Conservation (phyloP, 257 asterid genomes). For the Solanum pennellii region DNA sequence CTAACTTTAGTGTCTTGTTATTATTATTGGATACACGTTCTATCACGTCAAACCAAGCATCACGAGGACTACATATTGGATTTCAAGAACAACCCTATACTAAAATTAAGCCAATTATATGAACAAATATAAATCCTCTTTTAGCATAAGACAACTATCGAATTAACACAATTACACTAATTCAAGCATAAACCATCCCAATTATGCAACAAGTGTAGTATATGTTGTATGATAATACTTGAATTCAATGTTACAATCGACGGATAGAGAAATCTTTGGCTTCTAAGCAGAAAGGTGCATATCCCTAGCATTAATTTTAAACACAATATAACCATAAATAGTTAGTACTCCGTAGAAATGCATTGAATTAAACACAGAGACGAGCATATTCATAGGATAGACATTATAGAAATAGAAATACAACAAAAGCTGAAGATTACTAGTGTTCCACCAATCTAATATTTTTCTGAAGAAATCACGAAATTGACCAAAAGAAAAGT, state of each 20-base stretch:
- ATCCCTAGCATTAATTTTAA: slow-evolving; percentile 40
- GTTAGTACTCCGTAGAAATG: neutral
- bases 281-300: slow-evolving; percentile 96
- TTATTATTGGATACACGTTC: slow-evolving; percentile 78
- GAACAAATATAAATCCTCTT: neutral
- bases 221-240: slow-evolving; percentile 24
- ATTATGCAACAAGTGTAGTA: neutral
- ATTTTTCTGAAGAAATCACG: slow-evolving; percentile 78
- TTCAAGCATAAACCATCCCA: neutral
- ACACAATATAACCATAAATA: neutral
- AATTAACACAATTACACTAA: neutral
- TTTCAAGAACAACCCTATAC: slow-evolving; percentile 87
- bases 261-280: slow-evolving; percentile 90
- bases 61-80: slow-evolving; percentile 90
- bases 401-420: neutral
- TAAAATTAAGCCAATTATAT: neutral
- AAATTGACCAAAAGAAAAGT: slow-evolving; percentile 83
- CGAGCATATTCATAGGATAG: neutral
- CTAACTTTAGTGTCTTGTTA: slow-evolving; percentile 79
- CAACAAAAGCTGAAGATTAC: slow-evolving; percentile 51
- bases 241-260: slow-evolving; percentile 75
- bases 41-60: slow-evolving; percentile 98
- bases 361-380: neutral
- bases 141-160: neutral
- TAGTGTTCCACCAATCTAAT: slow-evolving; percentile 55